Base-by-base conservation (phyloP, 176 grass and related monocot genomes). In the Alloteropsis semialata region DNA sequence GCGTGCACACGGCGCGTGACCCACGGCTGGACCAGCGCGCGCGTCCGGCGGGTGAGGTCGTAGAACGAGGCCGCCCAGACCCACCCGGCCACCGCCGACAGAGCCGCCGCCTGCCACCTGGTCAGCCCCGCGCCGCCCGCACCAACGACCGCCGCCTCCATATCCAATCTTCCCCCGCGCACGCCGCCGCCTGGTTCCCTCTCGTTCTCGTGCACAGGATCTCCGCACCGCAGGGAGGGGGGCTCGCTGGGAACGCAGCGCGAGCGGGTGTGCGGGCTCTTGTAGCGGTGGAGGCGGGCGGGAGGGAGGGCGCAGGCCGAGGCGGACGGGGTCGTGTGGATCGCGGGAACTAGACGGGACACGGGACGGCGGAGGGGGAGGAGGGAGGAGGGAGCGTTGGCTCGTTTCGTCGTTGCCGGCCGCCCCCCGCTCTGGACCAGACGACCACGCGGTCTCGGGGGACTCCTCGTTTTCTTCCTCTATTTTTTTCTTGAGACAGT, bases 11-110 rank as follows among this genome's bases (percentile, higher is more conserved):
- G 97, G 68, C 87, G 87, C 62, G 77, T 79, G 83, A 92, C 84
- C 93, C 89, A 94, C 24, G 97, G 93, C 83, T 92, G 97, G 41
- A 65, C 57, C 37, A 86, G 83, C 56, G 85, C 86, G 74, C 93
- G 86, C 41, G 87, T 10, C 76, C 87, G 70, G 64, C 88, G 86
- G 32, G 96, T 99, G 70, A 99, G 92, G 82, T 90, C 91, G 81
- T 89, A 99, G 58, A 77, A 73, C 42, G 93, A 93, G 60, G 96
- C 84, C 41, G 87, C 89, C 82, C 92, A 84, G 75, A 96, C 91
- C 96, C 93, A 99, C 10, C 87, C 89, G 3, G 90, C 79, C 62
- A 92, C 89, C 59, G 80, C 79, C 32, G 93, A 77, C 51, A 99
- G 89, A 39, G 80, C 77, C 82, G 90, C 84, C 64, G 87, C 96